Evolutionary conservation across 192 early-diverging fungal genomes (phyloP).

Genomic region (Cladochytrium replicatum): DNA sequence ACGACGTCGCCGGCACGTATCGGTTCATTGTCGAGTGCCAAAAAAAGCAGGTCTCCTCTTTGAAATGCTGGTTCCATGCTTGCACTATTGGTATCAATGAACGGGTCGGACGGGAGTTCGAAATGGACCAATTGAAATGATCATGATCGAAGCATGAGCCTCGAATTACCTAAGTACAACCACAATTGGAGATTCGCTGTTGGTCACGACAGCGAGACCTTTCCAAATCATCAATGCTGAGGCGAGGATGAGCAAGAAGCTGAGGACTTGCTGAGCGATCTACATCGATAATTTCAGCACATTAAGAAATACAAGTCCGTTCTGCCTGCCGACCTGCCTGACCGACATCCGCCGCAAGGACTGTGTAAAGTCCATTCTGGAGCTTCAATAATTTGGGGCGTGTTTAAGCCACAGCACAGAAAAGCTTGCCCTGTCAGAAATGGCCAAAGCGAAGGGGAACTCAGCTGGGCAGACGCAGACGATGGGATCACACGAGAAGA

Average conservation of each 20-base stretch:
- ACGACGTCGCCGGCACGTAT: constrained; percentile 85
- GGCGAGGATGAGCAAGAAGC: constrained; percentile 78
- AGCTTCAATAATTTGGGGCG: too few relatives aligned
- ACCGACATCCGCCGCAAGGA: too few relatives aligned
- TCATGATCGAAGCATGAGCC: neutral
- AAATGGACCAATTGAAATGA: neutral
- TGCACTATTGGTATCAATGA: constrained; percentile 49
- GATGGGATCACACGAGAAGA: too few relatives aligned
- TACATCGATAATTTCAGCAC: too few relatives aligned
- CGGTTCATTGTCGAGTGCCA: constrained; percentile 62
- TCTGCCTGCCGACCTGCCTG: too few relatives aligned
- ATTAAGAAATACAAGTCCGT: too few relatives aligned
- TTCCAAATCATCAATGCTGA: constrained; percentile 98
- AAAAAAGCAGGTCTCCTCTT: constrained; percentile 85
- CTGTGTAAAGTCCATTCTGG: too few relatives aligned
- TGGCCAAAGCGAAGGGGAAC: too few relatives aligned
- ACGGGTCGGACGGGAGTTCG: neutral
- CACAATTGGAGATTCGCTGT: constrained; percentile 92
- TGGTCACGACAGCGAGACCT: constrained; percentile 67
- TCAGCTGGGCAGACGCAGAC: too few relatives aligned
- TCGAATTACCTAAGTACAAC: constrained; percentile 80
- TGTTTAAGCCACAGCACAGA: too few relatives aligned
- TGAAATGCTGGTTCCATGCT: constrained; percentile 97
- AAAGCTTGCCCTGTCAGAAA: too few relatives aligned
- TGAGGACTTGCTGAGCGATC: constrained; percentile 85